Evolutionary conservation across 306 rosid species (phyloP).

Genomic region (Cucurbita ficifolia): DNA sequence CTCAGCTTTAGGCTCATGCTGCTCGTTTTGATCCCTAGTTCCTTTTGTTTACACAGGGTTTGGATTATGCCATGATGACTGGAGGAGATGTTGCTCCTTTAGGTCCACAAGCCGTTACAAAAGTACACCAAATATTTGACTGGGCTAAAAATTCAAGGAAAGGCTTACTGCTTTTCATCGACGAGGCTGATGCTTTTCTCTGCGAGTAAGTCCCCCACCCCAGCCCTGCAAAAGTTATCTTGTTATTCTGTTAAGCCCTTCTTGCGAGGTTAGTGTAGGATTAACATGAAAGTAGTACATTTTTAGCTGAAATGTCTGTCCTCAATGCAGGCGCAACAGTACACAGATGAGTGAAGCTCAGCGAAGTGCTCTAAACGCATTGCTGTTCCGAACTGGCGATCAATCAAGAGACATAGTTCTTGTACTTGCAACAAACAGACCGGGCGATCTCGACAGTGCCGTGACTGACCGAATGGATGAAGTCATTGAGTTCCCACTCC

Average conservation of each 20-base stretch:
- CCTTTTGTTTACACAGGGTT: conserved; percentile 40
- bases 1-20: background rate
- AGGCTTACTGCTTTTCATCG: conserved; percentile 89
- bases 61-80: conserved; percentile 99
- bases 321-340: conserved; percentile 80
- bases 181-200: conserved; percentile 98
- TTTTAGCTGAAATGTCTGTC: background rate
- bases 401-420: conserved; percentile 94
- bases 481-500: conserved; percentile 90
- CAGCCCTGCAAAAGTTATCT: background rate
- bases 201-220: conserved; percentile 61
- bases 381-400: conserved; percentile 95
- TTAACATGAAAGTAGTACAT: no score
- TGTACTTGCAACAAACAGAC: conserved; percentile 96
- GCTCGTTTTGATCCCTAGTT: background rate
- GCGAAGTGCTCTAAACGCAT: conserved; percentile 91
- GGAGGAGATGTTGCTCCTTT: conserved; percentile 99
- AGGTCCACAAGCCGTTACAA: conserved; percentile 93
- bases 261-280: background rate
- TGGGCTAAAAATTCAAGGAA: conserved; percentile 92
- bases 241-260: background rate
- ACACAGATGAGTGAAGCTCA: conserved; percentile 94
- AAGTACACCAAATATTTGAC: conserved; percentile 96
- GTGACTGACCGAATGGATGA: conserved; percentile 91
- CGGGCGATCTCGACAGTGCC: conserved; percentile 88